These are phyloP conservation scores for Saposhnikovia divaricata DNA, from an alignment of 129 eudicot genomes.

Conservation along the genomic window DNA sequence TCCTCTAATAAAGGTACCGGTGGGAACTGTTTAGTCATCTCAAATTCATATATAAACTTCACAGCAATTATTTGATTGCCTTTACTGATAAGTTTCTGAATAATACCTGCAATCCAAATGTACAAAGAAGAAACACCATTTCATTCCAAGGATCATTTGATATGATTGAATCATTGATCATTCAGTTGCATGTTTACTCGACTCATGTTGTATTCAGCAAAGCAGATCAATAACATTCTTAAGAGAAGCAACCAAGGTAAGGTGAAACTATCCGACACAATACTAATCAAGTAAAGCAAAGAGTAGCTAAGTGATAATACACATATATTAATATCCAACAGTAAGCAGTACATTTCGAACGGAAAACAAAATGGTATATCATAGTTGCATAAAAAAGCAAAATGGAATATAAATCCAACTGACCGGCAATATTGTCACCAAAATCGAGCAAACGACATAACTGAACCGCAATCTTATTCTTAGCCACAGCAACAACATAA, in stretches of 20 bases:
- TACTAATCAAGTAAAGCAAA: not conserved
- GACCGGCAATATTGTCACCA: conserved; percentile 26
- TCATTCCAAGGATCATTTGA: not conserved
- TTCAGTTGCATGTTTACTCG: not conserved
- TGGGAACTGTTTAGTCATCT: conserved; percentile 33
- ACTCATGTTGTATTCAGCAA: not conserved
- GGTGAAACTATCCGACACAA: not conserved
- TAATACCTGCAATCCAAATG: conserved; percentile 22
- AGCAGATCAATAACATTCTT: not conserved
- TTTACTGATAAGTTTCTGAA: conserved; percentile 27
- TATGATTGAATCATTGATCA: not conserved
- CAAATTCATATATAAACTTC: conserved; percentile 30
- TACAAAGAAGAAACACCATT: not conserved
- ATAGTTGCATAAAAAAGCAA: not conserved
- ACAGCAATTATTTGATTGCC: conserved; percentile 35
- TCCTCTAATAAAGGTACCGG: conserved; percentile 30
- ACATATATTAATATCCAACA: not conserved
- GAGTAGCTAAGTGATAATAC: not conserved
- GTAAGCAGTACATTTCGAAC: not conserved
- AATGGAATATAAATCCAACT: not conserved
- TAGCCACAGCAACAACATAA: conserved; percentile 17
- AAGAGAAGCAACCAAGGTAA: not conserved
- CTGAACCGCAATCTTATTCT: conserved; percentile 13
- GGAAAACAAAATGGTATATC: not conserved
- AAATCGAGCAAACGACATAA: conserved; percentile 29